Percentiles rank a stretch among this genome's conserved stretches.
phyloP scores from a whole-genome alignment of 2,329 filamentous ascomycete species.

The Trichoderma breve region DNA sequence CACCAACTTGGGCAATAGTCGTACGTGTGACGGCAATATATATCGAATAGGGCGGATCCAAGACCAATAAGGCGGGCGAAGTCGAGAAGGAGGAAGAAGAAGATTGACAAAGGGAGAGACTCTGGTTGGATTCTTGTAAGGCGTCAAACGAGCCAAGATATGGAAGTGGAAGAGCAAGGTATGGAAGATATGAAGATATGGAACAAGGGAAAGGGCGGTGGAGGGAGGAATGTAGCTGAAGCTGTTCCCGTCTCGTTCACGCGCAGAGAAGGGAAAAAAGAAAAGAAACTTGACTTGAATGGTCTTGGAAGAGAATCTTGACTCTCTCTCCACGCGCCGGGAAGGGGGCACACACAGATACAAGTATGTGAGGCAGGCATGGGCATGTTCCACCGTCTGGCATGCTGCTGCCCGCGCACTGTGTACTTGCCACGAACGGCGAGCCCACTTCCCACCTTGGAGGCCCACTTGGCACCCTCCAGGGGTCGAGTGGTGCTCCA shows the following conservation, averaged over 20 bases:
- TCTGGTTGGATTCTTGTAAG: conserved; percentile 3
- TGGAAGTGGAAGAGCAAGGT: background rate
- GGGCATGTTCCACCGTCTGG: conserved; percentile 21
- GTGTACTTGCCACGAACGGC: conserved; percentile 17
- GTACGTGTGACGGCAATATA: background rate
- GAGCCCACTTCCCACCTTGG: conserved; percentile 4
- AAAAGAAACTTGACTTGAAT: background rate
- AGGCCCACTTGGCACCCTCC: background rate
- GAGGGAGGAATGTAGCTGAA: conserved; percentile 18
- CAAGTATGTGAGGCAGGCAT: conserved; percentile 17
- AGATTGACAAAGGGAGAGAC: conserved; percentile 11
- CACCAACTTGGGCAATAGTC: conserved; percentile 8
- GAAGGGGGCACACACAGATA: background rate
- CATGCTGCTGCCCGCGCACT: conserved; percentile 7
- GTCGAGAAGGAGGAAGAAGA: conserved; percentile 5
- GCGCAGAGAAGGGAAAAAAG: background rate
- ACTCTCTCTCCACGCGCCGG: background rate
- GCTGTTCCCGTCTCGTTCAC: conserved; percentile 6
- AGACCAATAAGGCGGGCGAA: background rate
- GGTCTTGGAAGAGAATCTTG: background rate
- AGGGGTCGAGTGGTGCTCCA: background rate
- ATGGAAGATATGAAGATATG: background rate
- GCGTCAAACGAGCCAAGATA: conserved; percentile 8
- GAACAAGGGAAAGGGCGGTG: conserved; percentile 6
- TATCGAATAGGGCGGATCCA: conserved; percentile 11